Conservation (phyloP, 768 basidiomycete species). For the Rhizopogon roseolus region DNA sequence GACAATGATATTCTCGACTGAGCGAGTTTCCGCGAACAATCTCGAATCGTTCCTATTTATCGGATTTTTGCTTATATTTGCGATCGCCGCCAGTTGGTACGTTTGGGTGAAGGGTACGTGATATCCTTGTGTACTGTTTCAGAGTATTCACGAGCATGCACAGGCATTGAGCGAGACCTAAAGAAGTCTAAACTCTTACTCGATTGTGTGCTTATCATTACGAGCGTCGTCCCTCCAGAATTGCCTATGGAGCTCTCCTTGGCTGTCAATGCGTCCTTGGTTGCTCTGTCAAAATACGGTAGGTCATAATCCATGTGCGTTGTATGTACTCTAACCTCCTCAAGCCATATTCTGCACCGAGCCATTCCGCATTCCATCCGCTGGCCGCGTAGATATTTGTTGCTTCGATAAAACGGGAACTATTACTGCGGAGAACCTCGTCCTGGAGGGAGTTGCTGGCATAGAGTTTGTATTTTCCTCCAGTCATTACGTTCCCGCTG, state of each 20-base stretch:
- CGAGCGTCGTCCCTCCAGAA: conserved; percentile 96
- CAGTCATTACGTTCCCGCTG: not conserved
- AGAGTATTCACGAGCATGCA: not conserved
- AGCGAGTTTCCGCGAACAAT: conserved; percentile 95
- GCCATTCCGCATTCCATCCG: conserved; percentile 95
- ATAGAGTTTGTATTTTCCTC: conserved; percentile 61
- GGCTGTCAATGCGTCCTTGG: conserved; percentile 92
- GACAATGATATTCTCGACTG: conserved; percentile 99
- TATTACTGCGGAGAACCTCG: conserved; percentile 92
- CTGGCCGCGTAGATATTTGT: conserved; percentile 95
- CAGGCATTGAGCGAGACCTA: conserved; percentile 86
- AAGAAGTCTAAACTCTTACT: conserved; percentile 94
- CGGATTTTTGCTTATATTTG: conserved; percentile 95
- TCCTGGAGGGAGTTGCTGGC: conserved; percentile 91
- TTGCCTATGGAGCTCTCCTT: conserved; percentile 96
- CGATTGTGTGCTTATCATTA: conserved; percentile 95
- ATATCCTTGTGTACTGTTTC: not conserved
- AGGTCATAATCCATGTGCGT: conserved; percentile 20
- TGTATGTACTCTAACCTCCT: not conserved
- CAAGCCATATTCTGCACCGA: conserved; percentile 98
- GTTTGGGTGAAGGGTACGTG: conserved; percentile 90
- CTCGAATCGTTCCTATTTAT: conserved; percentile 95
- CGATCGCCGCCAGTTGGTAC: conserved; percentile 96
- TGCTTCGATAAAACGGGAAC: conserved; percentile 99
- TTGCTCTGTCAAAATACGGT: conserved; percentile 92